Percentiles rank a stretch among this genome's conserved stretches.
Conservation (phyloP, 495 filamentous ascomycete genomes). For the Achaetomiella virescens region DNA sequence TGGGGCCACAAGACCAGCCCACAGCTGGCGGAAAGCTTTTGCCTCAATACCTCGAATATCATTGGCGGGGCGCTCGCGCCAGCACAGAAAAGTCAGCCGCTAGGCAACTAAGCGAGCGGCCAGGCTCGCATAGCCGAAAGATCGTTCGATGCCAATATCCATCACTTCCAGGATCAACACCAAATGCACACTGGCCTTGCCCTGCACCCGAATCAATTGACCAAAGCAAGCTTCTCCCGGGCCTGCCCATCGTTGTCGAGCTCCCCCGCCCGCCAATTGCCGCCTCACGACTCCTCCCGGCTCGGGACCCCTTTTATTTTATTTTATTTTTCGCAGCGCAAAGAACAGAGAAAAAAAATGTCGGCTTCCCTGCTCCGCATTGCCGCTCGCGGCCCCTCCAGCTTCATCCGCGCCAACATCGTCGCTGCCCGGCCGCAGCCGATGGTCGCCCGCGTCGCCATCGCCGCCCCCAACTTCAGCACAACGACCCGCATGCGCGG, state of each 20-base stretch:
- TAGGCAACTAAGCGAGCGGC: conserved; percentile 18
- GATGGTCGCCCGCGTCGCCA: conserved; percentile 33
- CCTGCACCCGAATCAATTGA: conserved; percentile 21
- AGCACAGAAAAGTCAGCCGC: not conserved
- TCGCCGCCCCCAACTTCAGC: conserved; percentile 53
- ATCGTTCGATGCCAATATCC: conserved; percentile 33
- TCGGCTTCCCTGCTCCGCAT: conserved; percentile 63
- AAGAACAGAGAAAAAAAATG: conserved; percentile 44
- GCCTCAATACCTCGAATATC: not conserved
- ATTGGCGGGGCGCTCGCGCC: conserved; percentile 10
- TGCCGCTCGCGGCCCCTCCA: conserved; percentile 62
- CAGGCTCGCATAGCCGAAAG: conserved; percentile 22
- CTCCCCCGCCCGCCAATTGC: conserved; percentile 19
- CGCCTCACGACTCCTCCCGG: conserved; percentile 17
- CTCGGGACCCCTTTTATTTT: conserved; percentile 10
- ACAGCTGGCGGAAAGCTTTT: not conserved
- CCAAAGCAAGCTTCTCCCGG: conserved; percentile 17
- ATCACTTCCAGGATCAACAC: conserved; percentile 13
- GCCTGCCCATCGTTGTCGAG: conserved; percentile 21
- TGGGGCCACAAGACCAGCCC: not conserved
- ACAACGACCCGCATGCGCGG: conserved; percentile 53
- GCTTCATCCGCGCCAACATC: conserved; percentile 57
- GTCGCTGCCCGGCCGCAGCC: conserved; percentile 51
- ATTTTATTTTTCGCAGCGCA: conserved; percentile 6
- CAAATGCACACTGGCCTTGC: conserved; percentile 13